Percentiles rank a stretch among this genome's conserved stretches.
Evolutionary conservation across 2,329 filamentous ascomycete species (phyloP).

Genomic region (Falciphora oryzae): DNA sequence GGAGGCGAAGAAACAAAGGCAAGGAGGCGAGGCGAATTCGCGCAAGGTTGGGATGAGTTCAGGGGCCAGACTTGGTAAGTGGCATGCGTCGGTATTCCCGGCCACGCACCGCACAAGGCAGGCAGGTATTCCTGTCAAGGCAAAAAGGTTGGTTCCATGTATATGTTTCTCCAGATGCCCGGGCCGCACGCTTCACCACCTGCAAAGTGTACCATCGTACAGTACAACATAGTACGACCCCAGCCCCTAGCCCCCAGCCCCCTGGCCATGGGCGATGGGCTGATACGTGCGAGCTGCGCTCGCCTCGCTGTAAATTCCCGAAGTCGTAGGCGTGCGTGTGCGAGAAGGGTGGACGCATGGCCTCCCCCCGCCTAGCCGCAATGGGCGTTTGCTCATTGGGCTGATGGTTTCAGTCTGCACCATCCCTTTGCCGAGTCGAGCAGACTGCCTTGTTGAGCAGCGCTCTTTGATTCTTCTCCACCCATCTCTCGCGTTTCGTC

Average conservation of each 20-base stretch:
- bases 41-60: too few relatives aligned
- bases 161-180: background rate
- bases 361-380: background rate
- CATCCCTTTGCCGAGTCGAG: background rate
- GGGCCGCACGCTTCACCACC: background rate
- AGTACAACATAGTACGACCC: background rate
- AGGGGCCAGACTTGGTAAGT: too few relatives aligned
- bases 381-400: background rate
- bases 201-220: background rate
- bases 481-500: background rate
- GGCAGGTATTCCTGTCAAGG: background rate
- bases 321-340: background rate
- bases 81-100: too few relatives aligned
- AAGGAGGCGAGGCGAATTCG: too few relatives aligned
- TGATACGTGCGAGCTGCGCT: background rate
- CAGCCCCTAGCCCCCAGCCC: background rate
- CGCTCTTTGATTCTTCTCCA: background rate
- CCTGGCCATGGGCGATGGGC: background rate
- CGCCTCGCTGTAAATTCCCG: background rate
- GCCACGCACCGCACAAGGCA: too few relatives aligned
- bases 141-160: background rate
- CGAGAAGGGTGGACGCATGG: background rate
- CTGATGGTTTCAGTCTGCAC: background rate
- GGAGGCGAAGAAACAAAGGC: too few relatives aligned
- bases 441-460: too few relatives aligned